Conservation (phyloP, 2,329 filamentous ascomycete species). For the Biscogniauxia mediterranea region DNA sequence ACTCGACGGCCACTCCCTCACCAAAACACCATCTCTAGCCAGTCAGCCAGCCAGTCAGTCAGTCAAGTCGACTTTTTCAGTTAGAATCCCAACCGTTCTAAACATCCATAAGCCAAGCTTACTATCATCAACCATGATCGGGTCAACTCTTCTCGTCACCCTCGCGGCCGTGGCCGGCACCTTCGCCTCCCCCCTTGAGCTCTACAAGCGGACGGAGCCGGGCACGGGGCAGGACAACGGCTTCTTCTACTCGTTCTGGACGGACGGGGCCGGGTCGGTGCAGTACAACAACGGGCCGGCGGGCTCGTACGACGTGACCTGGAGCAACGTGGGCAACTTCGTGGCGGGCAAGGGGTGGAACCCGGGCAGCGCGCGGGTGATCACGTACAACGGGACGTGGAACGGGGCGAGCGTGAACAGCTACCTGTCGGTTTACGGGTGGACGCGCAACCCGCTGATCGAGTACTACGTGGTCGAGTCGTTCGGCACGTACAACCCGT, state of each 20-base stretch:
- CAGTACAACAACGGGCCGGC: conserved; percentile 55
- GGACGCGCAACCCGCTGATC: conserved; percentile 37
- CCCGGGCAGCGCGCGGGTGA: conserved; percentile 29
- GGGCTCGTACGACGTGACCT: conserved; percentile 50
- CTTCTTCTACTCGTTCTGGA: conserved; percentile 64
- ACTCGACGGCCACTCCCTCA: not conserved
- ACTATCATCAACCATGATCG: conserved; percentile 18
- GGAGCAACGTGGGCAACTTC: conserved; percentile 49
- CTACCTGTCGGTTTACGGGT: conserved; percentile 44
- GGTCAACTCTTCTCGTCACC: conserved; percentile 28
- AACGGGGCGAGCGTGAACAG: conserved; percentile 37
- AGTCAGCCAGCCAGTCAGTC: not conserved
- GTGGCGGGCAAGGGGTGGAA: conserved; percentile 54
- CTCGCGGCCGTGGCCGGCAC: conserved; percentile 27
- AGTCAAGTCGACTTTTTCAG: conserved; percentile 3
- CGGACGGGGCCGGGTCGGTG: conserved; percentile 50
- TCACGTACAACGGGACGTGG: conserved; percentile 34
- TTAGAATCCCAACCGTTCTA: no score
- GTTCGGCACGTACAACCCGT: conserved; percentile 36
- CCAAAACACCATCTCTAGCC: conserved; percentile 4
- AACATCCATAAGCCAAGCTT: no score
- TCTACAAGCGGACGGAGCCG: conserved; percentile 27
- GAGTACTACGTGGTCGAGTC: conserved; percentile 41
- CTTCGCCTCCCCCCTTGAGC: conserved; percentile 30
- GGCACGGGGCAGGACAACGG: conserved; percentile 45